phyloP scores from a whole-genome alignment of 108 stramenopile species.

The Discostella stelligeroides region DNA sequence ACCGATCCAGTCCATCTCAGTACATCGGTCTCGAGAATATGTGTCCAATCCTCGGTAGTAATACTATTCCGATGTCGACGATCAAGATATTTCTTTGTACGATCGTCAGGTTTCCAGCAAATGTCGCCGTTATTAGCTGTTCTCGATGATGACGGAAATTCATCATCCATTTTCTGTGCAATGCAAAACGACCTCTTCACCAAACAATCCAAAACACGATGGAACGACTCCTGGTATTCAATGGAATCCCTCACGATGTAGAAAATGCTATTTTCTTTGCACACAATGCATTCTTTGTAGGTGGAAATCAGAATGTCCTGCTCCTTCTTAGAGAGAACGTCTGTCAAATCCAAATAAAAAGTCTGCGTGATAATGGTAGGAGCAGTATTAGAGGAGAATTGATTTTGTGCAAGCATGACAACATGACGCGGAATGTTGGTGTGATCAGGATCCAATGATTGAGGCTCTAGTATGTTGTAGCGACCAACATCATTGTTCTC shows the following conservation, averaged over 20 bases:
- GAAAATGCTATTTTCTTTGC: not conserved
- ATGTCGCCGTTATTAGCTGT: slow-evolving; percentile 2
- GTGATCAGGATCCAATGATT: not conserved
- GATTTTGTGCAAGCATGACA: not conserved
- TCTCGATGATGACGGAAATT: not conserved
- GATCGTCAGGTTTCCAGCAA: slow-evolving; percentile 38
- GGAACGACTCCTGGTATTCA: not conserved
- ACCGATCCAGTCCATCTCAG: slow-evolving; percentile 37
- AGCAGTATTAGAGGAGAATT: too few relatives aligned
- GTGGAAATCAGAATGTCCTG: not conserved
- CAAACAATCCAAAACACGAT: slow-evolving; percentile 16
- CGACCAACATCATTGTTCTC: not conserved
- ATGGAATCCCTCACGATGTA: not conserved
- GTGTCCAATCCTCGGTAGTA: slow-evolving; percentile 4
- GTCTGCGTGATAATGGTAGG: not conserved
- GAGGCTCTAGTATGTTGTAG: not conserved
- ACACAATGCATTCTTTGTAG: too few relatives aligned
- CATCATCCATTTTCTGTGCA: slow-evolving; percentile 4
- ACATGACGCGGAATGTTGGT: not conserved
- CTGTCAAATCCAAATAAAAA: slow-evolving; percentile 11
- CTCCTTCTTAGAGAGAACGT: not conserved
- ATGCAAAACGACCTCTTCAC: slow-evolving; percentile 19
- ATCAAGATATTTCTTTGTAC: slow-evolving; percentile 23
- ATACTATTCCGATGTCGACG: not conserved
- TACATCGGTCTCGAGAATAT: slow-evolving; percentile 22